Base-by-base conservation (phyloP, 345 rosid species). In the Rhodamnia argentea region DNA sequence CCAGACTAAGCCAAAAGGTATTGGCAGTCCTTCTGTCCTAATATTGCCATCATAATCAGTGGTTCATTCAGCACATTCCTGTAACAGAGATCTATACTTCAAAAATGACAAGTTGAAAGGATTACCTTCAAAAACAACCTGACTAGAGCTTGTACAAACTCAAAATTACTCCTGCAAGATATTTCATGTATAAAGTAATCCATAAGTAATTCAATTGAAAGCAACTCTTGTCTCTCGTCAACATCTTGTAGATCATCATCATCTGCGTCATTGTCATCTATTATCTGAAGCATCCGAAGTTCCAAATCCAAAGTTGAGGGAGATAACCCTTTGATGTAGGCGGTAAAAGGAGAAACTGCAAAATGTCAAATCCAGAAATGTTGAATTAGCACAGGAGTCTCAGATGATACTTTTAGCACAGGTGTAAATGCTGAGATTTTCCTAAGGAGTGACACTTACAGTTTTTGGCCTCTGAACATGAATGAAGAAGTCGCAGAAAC, bases 261-360 rank as follows among this genome's bases (percentile, higher is more conserved):
- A 64, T 87, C 92, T 26, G 89, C 93, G 6, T 96, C 95, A 83
- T 95, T 94, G 55, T 84, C 95, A 85, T 97, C 98, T 87, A 97
- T 92, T 42, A 97, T 95, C 87, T 97, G 97, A 93, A 97, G 95
- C 96, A 97, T 89, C 60, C 98, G 90, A 82, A 97, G 94, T 88
- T 97, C 99, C 92, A 95, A 86, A 83, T 97, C 99, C 89, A 97
- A 89, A 83, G 93, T 92, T 86, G 99, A 93, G 23, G 99, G 96
- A 22, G 99, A 95, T 87, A 96, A 89, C 85, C 94, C 91, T 91
- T 97, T 94, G 82, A 97, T 86, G 91, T 93, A 95, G n/a, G 94
- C 90, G 1, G 99, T 97, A 87, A 97, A 97, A 52, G 87, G 92
- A 50, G 94, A 90, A 90, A 92, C 99, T 96, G 94, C 88, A 88